These are phyloP conservation scores for Globisporangium radiosum DNA, from an alignment of 352 stramenopile species.

Conservation along the genomic window DNA sequence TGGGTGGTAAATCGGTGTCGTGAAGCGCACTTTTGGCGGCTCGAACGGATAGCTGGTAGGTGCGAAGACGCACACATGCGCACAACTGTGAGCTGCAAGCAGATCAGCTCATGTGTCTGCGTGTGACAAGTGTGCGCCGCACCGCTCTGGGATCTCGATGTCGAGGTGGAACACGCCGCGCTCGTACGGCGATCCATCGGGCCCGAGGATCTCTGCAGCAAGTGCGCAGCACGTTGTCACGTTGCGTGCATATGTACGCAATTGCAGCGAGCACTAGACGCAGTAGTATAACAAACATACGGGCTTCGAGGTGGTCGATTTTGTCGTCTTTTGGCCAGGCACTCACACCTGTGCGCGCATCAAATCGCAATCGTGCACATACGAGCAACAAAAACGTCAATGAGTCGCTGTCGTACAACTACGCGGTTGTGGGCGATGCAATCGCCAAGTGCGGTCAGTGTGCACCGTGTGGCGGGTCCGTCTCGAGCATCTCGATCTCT, in stretches of 20 bases:
- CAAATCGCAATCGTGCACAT: no score
- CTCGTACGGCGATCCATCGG: conserved; percentile 78
- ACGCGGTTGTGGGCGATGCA: no score
- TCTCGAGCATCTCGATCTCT: conserved; percentile 81
- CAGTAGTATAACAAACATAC: conserved; percentile 23
- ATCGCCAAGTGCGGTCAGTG: background rate
- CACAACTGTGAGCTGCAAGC: background rate
- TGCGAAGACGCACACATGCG: background rate
- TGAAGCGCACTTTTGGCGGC: conserved; percentile 70
- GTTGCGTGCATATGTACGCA: background rate
- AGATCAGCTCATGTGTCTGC: background rate
- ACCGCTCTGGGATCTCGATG: conserved; percentile 71
- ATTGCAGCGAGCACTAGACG: no score
- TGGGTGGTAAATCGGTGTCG: conserved; percentile 79
- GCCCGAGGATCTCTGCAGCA: conserved; percentile 64
- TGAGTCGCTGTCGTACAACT: no score
- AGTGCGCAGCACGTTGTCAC: background rate
- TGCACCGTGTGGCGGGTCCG: conserved; percentile 62
- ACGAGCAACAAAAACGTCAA: no score
- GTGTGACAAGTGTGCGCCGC: background rate
- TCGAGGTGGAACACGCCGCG: conserved; percentile 67
- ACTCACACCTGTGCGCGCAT: conserved; percentile 37
- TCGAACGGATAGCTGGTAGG: conserved; percentile 71
- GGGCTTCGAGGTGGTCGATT: conserved; percentile 68
- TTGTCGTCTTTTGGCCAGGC: conserved; percentile 73